Percentiles rank a stretch among this genome's conserved stretches.
phyloP scores from a whole-genome alignment of 2,329 filamentous ascomycete species.

The Aspergillus bombycis region DNA sequence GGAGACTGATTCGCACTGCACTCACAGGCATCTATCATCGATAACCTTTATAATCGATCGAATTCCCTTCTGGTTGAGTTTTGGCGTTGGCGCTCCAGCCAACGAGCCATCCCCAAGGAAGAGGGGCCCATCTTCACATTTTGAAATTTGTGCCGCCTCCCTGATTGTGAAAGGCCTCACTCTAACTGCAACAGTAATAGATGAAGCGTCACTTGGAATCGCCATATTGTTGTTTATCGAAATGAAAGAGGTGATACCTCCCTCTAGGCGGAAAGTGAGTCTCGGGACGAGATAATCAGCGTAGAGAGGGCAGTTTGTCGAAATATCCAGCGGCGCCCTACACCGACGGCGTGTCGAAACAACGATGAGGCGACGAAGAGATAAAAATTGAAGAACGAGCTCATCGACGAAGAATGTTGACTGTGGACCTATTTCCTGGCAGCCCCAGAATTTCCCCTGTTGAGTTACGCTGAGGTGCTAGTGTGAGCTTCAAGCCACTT shows the following conservation, averaged over 20 bases:
- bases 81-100: conserved; percentile 81
- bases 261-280: conserved; percentile 24
- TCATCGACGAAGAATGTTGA: conserved; percentile 30
- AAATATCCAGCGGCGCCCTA: conserved; percentile 22
- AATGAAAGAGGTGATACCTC: conserved; percentile 16
- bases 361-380: conserved; percentile 16
- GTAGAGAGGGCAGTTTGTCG: conserved; percentile 25
- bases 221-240: conserved; percentile 40
- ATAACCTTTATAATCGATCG: conserved; percentile 93
- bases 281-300: conserved; percentile 7
- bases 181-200: conserved; percentile 58
- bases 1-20: conserved; percentile 22
- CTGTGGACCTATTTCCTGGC: conserved; percentile 30
- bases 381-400: conserved; percentile 13
- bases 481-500: conserved; percentile 19
- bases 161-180: conserved; percentile 75
- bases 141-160: conserved; percentile 86
- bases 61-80: conserved; percentile 82
- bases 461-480: conserved; percentile 18
- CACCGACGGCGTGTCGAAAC: conserved; percentile 22
- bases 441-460: conserved; percentile 19
- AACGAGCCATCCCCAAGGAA: conserved; percentile 97
- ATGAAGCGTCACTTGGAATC: conserved; percentile 49
- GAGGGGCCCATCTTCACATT: conserved; percentile 77
- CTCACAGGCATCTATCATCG: conserved; percentile 93